A percentile compares a stretch with the other conserved stretches of the same genome.
phyloP scores from a whole-genome alignment of 2,329 filamentous ascomycete genomes.

The Trichophyton schoenleinii region DNA sequence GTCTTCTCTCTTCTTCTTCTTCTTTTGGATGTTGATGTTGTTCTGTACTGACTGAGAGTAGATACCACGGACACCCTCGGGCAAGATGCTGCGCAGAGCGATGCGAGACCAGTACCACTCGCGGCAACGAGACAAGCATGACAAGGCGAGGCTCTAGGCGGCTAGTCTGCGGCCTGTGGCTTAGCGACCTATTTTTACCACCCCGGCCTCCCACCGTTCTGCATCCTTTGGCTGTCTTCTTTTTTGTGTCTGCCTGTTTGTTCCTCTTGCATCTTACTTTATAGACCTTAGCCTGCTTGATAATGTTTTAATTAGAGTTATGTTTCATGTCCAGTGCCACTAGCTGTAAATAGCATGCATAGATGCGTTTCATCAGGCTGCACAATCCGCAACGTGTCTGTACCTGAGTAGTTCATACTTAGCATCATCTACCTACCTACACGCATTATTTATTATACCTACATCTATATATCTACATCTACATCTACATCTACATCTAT shows the following conservation, averaged over 20 bases:
- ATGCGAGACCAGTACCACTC: conserved; percentile 11
- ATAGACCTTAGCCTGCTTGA: background rate
- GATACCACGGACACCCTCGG: conserved; percentile 11
- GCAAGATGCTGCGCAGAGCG: conserved; percentile 11
- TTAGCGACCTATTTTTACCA: background rate
- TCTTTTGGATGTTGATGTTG: background rate
- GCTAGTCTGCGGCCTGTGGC: background rate
- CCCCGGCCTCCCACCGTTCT: background rate
- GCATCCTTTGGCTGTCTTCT: background rate
- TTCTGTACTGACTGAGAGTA: background rate
- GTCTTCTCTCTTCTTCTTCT: background rate
- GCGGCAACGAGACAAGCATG: conserved; percentile 3
- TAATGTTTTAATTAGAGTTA: background rate
- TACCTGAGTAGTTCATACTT: background rate
- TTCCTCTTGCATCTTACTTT: background rate
- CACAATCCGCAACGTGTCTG: background rate
- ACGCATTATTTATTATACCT: background rate
- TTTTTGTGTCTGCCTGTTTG: too few relatives aligned
- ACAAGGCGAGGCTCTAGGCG: conserved; percentile 5
- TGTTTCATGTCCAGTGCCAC: background rate
- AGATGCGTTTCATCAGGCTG: background rate
- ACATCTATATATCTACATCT: background rate
- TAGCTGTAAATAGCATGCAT: background rate
- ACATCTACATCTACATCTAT: background rate
- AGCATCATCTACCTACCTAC: background rate